These are phyloP conservation scores for Pythium chondricola DNA, from an alignment of 352 stramenopile genomes.

Conservation along the genomic window DNA sequence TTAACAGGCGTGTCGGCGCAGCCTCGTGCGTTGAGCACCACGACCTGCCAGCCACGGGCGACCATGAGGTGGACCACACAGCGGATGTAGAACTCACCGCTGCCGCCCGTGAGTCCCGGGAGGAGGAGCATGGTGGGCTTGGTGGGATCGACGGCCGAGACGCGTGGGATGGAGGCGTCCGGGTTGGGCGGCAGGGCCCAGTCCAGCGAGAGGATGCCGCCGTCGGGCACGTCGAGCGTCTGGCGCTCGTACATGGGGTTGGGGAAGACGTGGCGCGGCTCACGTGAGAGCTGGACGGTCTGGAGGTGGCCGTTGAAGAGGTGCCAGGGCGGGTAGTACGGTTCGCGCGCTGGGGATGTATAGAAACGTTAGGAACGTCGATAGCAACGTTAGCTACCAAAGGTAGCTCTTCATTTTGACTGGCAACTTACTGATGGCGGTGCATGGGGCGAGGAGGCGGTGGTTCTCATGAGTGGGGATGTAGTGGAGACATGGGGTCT, in stretches of 20 bases:
- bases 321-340: constrained; percentile 54
- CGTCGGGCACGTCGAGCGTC: constrained; percentile 52
- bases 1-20: constrained; percentile 54
- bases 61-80: constrained; percentile 32
- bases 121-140: constrained; percentile 45
- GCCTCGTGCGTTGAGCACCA: constrained; percentile 69
- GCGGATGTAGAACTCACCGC: constrained; percentile 63
- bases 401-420: too few species aligned
- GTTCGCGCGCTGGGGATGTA: constrained; percentile 23
- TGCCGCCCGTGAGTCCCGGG: constrained; percentile 52
- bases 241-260: constrained; percentile 46
- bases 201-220: constrained; percentile 64
- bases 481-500: constrained; percentile 43
- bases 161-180: constrained; percentile 8
- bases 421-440: constrained; percentile 40
- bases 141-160: constrained; percentile 25
- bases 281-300: constrained; percentile 39
- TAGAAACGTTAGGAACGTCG: background rate
- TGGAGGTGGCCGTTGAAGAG: constrained; percentile 62
- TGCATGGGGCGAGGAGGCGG: constrained; percentile 29
- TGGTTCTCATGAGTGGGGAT: constrained; percentile 27
- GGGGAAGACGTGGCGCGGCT: constrained; percentile 27
- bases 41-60: constrained; percentile 49
- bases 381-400: too few species aligned
- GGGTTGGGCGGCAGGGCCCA: constrained; percentile 41